Base-by-base conservation (phyloP, 331 rosid species). In the Malus hybrid region DNA sequence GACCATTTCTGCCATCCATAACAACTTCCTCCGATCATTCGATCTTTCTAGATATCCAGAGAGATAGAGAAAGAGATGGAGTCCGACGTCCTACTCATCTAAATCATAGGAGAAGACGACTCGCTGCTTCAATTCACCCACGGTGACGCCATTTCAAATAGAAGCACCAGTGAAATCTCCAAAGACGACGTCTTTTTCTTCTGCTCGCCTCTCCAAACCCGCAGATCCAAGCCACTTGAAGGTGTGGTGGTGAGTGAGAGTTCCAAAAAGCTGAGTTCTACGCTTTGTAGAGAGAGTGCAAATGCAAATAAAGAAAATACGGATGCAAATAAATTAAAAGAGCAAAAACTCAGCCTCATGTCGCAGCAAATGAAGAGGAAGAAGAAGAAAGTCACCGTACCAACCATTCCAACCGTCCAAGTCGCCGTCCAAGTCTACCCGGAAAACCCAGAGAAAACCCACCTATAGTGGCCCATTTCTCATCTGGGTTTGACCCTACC, bases 311-410 rank as follows among this genome's bases (percentile, higher is more conserved):
- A 88, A 74, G 93, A 87, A 70, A 88, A 86, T 58, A 1, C 75
- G 0, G 18, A 0, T 36, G 78, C 75, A 30, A 86, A 73, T 65
- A 88, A 81, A 52, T 72, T 28, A 39, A 92, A 90, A 81, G 77
- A 70, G 12, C 83, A 82, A 8, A 87, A 91, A 74, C 90, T 91
- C 58, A 82, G 84, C 36, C 18, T 88, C 72, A 88, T 76, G 82
- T 88, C 88, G 32, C 96, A 87, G 52, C 78, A 88, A 81, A 92
- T 90, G 97, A 94, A 91, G 83, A 86, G 85, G 87, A 94, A 87
- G 84, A 93, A 87, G 85, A 93, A 86, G 34, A 42, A 73, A 50
- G 36, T 10, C 44, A 8, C 44, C 11, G 44, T 36, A 7, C 44
- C 11, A 36, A 36, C 44, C 44, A 8, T 73, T 26, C 22, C 72